phyloP scores from a whole-genome alignment of 306 rosid species.

The Dalbergia cochinchinensis region DNA sequence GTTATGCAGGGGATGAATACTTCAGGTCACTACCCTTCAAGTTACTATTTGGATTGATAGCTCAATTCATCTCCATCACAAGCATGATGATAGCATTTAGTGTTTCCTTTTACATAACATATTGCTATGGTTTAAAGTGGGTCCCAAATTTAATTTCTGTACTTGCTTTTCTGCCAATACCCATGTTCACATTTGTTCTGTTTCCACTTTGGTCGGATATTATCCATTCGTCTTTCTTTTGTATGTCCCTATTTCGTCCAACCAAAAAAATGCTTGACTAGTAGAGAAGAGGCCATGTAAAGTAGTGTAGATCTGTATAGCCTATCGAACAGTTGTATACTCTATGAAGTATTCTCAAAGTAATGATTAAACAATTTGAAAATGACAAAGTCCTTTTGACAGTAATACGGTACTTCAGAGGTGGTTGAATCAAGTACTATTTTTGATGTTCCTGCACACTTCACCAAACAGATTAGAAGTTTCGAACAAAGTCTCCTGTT shows the following conservation, averaged over 20 bases:
- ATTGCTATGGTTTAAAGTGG: slow-evolving; percentile 35
- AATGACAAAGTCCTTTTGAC: neutral
- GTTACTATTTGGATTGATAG: slow-evolving; percentile 50
- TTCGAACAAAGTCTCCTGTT: too few species aligned
- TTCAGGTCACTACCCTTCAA: slow-evolving; percentile 55
- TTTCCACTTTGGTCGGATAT: slow-evolving; percentile 54
- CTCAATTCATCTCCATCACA: slow-evolving; percentile 56
- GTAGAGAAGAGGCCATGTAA: slow-evolving; percentile 3
- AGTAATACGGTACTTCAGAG: too few species aligned
- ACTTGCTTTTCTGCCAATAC: slow-evolving; percentile 43
- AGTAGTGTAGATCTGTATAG: slow-evolving; percentile 2
- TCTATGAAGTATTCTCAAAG: neutral
- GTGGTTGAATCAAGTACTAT: too few species aligned
- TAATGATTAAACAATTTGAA: neutral
- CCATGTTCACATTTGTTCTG: slow-evolving; percentile 37
- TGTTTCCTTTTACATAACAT: slow-evolving; percentile 48
- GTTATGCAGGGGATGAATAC: slow-evolving; percentile 51
- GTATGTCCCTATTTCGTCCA: slow-evolving; percentile 46
- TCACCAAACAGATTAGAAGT: too few species aligned
- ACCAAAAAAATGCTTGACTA: slow-evolving; percentile 28
- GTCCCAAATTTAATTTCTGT: slow-evolving; percentile 39
- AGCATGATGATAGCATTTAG: slow-evolving; percentile 59
- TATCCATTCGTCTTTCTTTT: slow-evolving; percentile 47
- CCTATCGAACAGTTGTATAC: too few species aligned
- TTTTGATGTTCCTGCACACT: too few species aligned